Evolutionary conservation across 2,329 filamentous ascomycete species (phyloP).

Genomic region (Diaporthe sp.): DNA sequence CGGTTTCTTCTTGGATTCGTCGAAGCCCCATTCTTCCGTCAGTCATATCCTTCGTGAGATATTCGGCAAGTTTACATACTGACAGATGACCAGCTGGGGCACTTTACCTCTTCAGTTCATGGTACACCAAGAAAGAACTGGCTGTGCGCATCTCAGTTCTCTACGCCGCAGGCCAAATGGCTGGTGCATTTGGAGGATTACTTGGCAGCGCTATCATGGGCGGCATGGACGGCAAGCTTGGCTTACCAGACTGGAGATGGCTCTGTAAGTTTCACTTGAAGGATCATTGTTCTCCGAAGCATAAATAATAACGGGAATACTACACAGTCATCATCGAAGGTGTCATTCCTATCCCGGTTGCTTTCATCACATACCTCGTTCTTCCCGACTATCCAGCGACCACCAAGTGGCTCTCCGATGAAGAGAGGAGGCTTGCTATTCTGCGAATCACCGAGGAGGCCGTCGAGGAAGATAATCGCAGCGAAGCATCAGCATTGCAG

Average conservation of each 20-base stretch:
- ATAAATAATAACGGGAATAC: too few species aligned
- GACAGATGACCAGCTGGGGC: background rate
- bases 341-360: constrained; percentile 34
- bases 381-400: constrained; percentile 37
- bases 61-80: background rate
- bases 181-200: constrained; percentile 32
- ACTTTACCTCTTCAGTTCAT: constrained; percentile 29
- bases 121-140: constrained; percentile 33
- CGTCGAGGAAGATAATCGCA: constrained; percentile 38
- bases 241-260: constrained; percentile 22
- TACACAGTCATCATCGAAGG: constrained; percentile 34
- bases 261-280: constrained; percentile 2
- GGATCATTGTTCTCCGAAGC: too few species aligned
- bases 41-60: background rate
- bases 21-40: constrained; percentile 27
- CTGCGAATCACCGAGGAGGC: constrained; percentile 37
- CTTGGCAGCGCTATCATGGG: constrained; percentile 29
- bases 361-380: constrained; percentile 24
- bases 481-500: constrained; percentile 32
- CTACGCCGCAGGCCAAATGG: constrained; percentile 23
- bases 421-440: constrained; percentile 36
- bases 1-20: constrained; percentile 32
- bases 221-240: constrained; percentile 25
- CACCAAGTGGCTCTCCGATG: constrained; percentile 36
- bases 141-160: constrained; percentile 28